Evolutionary conservation across 148 eudicot genomes (phyloP).

Genomic region (Linanthus parryae): DNA sequence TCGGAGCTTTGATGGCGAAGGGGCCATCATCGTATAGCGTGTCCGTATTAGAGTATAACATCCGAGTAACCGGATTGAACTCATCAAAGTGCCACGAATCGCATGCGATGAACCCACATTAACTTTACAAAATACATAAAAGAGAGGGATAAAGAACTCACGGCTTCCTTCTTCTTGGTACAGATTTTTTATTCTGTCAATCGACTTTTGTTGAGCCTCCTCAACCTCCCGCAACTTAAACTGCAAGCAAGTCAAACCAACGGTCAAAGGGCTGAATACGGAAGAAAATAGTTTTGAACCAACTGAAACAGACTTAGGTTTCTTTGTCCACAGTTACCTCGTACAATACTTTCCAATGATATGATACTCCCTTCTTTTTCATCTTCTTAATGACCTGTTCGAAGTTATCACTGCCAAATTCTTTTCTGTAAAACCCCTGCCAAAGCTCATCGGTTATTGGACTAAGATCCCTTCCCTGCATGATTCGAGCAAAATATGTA

Average conservation of each 20-base stretch:
- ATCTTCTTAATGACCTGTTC: slow-evolving; percentile 44
- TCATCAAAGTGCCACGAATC: too few relatives aligned
- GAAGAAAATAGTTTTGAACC: slow-evolving; percentile 1
- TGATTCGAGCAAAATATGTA: slow-evolving; percentile 4
- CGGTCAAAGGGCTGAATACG: background rate
- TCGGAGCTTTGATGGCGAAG: too few relatives aligned
- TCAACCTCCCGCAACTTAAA: slow-evolving; percentile 56
- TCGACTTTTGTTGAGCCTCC: slow-evolving; percentile 37
- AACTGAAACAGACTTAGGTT: slow-evolving; percentile 2
- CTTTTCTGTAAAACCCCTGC: slow-evolving; percentile 55
- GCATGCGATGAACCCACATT: too few relatives aligned
- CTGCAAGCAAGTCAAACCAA: slow-evolving; percentile 30
- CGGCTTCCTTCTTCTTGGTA: slow-evolving; percentile 59
- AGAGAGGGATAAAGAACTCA: slow-evolving; percentile 27
- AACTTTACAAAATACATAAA: background rate
- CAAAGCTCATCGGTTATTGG: slow-evolving; percentile 73
- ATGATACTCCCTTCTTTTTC: slow-evolving; percentile 31
- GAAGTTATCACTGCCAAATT: slow-evolving; percentile 47
- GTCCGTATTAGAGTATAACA: too few relatives aligned
- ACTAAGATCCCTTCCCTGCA: slow-evolving; percentile 86
- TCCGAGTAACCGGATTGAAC: too few relatives aligned
- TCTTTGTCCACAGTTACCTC: too few relatives aligned
- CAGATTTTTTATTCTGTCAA: slow-evolving; percentile 49
- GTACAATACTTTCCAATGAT: slow-evolving; percentile 66
- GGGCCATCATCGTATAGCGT: too few relatives aligned